Conservation (phyloP, 768 basidiomycete genomes). For the Trametes cubensis region DNA sequence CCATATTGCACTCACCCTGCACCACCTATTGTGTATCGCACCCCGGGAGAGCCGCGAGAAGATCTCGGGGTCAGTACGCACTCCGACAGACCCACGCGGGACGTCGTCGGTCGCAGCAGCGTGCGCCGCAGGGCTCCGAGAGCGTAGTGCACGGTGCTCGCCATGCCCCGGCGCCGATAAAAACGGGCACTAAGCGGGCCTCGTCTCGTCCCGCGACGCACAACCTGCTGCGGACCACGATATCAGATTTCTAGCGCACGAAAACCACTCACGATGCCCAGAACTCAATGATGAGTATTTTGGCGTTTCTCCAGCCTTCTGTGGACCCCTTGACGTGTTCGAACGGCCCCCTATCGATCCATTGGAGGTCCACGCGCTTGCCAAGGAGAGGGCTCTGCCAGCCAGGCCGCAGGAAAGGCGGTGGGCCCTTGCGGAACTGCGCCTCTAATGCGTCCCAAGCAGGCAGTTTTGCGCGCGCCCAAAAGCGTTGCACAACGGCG, state of each 20-base stretch:
- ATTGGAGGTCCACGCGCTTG: conserved; percentile 31
- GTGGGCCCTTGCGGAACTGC: conserved; percentile 34
- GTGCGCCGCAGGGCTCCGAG: conserved; percentile 11
- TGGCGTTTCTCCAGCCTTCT: conserved; percentile 33
- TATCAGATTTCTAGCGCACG: background rate
- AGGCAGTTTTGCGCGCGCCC: conserved; percentile 30
- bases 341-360: conserved; percentile 33
- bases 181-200: background rate
- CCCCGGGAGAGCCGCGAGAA: conserved; percentile 8
- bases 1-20: conserved; percentile 28
- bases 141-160: background rate
- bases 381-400: conserved; percentile 36
- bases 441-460: conserved; percentile 32
- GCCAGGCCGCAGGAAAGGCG: conserved; percentile 36
- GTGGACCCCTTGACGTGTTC: conserved; percentile 30
- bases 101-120: background rate
- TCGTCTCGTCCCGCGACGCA: background rate
- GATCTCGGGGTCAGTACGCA: conserved; percentile 24
- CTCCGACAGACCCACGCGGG: conserved; percentile 17
- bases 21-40: conserved; percentile 24
- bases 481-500: conserved; percentile 29
- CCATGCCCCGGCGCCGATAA: background rate
- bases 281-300: conserved; percentile 34
- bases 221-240: background rate
- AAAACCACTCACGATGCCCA: conserved; percentile 35